Evolutionary conservation across 1,284 basidiomycete species (phyloP).

Genomic region (Apiotrichum gracile): DNA sequence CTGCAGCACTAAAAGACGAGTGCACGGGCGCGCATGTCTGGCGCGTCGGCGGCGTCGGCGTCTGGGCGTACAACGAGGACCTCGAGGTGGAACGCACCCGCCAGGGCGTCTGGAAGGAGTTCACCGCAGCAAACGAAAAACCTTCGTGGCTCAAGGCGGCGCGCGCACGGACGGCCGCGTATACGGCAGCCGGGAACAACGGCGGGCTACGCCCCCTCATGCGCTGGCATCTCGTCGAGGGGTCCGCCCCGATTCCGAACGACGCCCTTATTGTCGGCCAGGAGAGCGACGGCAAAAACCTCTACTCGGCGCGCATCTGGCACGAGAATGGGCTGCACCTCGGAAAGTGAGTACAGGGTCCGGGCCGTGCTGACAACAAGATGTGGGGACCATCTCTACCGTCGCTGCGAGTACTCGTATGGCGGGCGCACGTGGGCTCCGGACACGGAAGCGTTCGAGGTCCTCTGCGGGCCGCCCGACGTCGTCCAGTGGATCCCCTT

Average conservation of each 20-base stretch:
- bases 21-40: conserved; percentile 33
- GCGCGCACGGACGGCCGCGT: conserved; percentile 56
- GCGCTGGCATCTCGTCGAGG: conserved; percentile 40
- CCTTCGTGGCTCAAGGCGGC: conserved; percentile 61
- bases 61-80: conserved; percentile 30
- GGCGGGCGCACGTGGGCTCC: conserved; percentile 25
- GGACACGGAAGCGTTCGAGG: conserved; percentile 31
- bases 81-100: conserved; percentile 23
- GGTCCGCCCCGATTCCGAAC: conserved; percentile 26
- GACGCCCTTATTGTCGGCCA: conserved; percentile 43
- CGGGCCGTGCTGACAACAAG: conserved; percentile 6
- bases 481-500: conserved; percentile 42
- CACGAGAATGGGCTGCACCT: conserved; percentile 40
- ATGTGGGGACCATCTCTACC: conserved; percentile 34
- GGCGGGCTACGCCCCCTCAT: conserved; percentile 29
- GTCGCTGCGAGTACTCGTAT: conserved; percentile 37
- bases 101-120: conserved; percentile 28
- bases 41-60: conserved; percentile 35
- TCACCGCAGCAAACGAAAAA: conserved; percentile 13
- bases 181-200: conserved; percentile 8
- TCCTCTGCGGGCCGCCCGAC: conserved; percentile 38
- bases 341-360: conserved; percentile 35
- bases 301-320: conserved; percentile 42
- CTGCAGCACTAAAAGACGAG: conserved; percentile 27
- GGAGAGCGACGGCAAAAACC: conserved; percentile 33